Conservation (phyloP, 2,329 filamentous ascomycete genomes). For the Apiospora hydei region DNA sequence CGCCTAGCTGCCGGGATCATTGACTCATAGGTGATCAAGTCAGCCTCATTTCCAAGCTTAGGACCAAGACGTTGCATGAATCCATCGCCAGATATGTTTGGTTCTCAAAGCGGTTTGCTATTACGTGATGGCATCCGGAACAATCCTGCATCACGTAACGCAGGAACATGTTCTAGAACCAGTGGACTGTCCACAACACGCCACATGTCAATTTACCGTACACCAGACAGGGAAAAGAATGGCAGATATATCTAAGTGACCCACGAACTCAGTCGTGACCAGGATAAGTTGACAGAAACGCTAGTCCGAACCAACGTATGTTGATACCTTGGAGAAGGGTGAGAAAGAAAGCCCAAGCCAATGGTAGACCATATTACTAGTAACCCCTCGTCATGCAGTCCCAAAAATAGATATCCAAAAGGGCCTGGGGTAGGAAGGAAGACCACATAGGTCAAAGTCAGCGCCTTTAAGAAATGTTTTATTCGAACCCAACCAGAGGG, state of each 20-base stretch:
- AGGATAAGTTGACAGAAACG: background rate
- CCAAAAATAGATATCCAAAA: background rate
- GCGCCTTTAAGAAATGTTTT: background rate
- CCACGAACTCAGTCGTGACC: background rate
- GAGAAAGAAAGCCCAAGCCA: background rate
- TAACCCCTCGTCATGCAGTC: background rate
- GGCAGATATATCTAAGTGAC: background rate
- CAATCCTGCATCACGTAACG: background rate
- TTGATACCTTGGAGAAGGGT: background rate
- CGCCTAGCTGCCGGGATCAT: background rate
- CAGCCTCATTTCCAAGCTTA: background rate
- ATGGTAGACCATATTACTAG: background rate
- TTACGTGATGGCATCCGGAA: background rate
- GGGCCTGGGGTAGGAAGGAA: background rate
- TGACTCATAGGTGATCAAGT: background rate
- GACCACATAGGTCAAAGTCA: background rate
- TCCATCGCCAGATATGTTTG: background rate
- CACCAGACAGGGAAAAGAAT: background rate
- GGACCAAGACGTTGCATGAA: background rate
- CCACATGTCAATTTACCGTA: background rate
- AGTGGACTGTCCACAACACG: background rate
- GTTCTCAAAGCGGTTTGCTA: background rate
- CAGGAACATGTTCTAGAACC: background rate
- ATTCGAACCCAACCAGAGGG: background rate
- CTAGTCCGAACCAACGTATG: background rate